phyloP scores from a whole-genome alignment of 495 filamentous ascomycete genomes.

The Cudoniella acicularis region DNA sequence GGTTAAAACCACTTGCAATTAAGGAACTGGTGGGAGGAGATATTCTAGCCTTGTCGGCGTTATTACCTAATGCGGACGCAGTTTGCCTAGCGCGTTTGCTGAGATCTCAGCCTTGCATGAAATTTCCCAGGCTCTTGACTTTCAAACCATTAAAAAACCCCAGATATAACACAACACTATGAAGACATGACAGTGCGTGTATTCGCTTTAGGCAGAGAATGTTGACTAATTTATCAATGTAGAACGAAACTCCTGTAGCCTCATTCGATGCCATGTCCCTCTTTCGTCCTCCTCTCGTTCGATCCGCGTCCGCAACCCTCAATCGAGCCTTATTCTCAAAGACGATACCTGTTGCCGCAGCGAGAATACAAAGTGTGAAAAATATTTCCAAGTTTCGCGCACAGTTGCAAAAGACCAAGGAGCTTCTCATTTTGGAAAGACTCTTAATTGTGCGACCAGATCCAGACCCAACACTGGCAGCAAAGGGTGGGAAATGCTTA shows the following conservation, averaged over 20 bases:
- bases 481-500: conserved; percentile 62
- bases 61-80: not conserved
- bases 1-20: no score
- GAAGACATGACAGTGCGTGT: conserved; percentile 18
- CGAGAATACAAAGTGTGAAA: conserved; percentile 64
- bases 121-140: conserved; percentile 11
- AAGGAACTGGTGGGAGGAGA: no score
- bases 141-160: not conserved
- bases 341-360: conserved; percentile 71
- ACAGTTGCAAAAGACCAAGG: conserved; percentile 50
- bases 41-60: not conserved
- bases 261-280: conserved; percentile 18
- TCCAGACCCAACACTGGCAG: conserved; percentile 50
- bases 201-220: not conserved
- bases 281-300: conserved; percentile 79
- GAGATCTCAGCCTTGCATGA: conserved; percentile 12
- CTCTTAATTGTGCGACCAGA: conserved; percentile 53
- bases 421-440: conserved; percentile 51
- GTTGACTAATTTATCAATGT: not conserved
- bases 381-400: conserved; percentile 66
- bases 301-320: conserved; percentile 65
- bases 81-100: not conserved
- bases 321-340: conserved; percentile 82
- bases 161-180: conserved; percentile 10
- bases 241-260: conserved; percentile 9